Base-by-base conservation (phyloP, 2,329 filamentous ascomycete species). In the Nectriaceae sp. region DNA sequence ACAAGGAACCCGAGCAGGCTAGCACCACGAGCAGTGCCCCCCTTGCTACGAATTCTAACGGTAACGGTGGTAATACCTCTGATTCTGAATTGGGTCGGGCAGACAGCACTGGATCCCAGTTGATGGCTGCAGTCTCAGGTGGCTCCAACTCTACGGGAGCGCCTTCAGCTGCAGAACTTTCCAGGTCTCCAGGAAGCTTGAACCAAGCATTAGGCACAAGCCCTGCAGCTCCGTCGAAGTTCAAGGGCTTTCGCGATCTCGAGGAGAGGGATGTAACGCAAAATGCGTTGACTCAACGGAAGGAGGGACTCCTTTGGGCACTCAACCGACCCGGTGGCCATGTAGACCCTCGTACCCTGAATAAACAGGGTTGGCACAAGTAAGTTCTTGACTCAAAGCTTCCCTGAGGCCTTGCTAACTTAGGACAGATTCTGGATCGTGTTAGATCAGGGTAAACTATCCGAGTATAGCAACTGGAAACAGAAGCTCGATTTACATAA, bases 401-500 rank as follows among this genome's bases (percentile, higher is more conserved):
- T 36, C 33, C 19, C 3, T n/a, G 22, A 26, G 29, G 21, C 11
- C 13, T 5, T 8, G 5, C 61, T 65, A 47, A 63, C 40, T 19
- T 41, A 22, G 15, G n/a, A 33, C 60, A 95, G 91, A 65, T 99
- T 97, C 71, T 99, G 94, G 94, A 95, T 99, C 55, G 94, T 99
- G 2, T 78, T 99, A 38, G 95, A 97, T 66, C 92, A 96, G 70
- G 94, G 94, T 20, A 96, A 94, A 67, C 79, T 99, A 15, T 97
- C 93, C 2, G 94, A 99, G 66, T 99, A 99, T 71, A 96, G 92
- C 67, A 97, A 99, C 68, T 99, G 94, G 94, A 99, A 99, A 71
- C 90, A 99, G 67, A 93, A 85, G 67, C 81, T 99, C 20, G 94
- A 99, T 69, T 76, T 97, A 21, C 95, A 99, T 67, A 97, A 96